These are phyloP conservation scores for Panicum virgatum DNA, from an alignment of 202 grass and related monocot genomes.

Conservation along the genomic window DNA sequence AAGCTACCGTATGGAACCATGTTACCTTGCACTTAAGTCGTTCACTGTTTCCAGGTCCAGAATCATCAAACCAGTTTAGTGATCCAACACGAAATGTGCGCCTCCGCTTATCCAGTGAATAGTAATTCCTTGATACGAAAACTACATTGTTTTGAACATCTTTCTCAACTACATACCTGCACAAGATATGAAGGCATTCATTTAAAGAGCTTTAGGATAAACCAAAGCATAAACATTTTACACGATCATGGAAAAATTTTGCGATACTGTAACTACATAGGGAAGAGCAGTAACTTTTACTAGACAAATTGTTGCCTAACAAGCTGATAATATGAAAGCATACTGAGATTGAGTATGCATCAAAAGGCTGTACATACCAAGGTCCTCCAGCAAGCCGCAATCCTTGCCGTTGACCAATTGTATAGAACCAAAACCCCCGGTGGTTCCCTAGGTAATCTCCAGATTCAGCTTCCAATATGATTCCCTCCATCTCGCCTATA, in stretches of 20 bases:
- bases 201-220: conserved; percentile 1
- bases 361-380: conserved; percentile 52
- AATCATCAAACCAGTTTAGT: conserved; percentile 73
- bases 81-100: conserved; percentile 76
- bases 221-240: not conserved
- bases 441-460: conserved; percentile 94
- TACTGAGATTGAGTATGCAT: not conserved
- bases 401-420: conserved; percentile 91
- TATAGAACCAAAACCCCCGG: conserved; percentile 95
- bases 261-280: not conserved
- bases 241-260: not conserved
- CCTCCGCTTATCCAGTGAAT: conserved; percentile 82
- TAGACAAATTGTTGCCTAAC: conserved; percentile 12
- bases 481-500: conserved; percentile 83
- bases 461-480: conserved; percentile 90
- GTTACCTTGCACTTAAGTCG: conserved; percentile 83
- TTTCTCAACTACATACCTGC: conserved; percentile 94
- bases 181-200: not conserved
- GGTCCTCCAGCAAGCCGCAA: conserved; percentile 87
- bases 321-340: conserved; percentile 14
- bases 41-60: conserved; percentile 45
- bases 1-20: not conserved
- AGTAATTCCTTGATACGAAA: conserved; percentile 95
- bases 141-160: conserved; percentile 87
- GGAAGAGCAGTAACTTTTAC: not conserved